Evolutionary conservation across 2,329 filamentous ascomycete species (phyloP).

Genomic region (Fusarium sublunatum): DNA sequence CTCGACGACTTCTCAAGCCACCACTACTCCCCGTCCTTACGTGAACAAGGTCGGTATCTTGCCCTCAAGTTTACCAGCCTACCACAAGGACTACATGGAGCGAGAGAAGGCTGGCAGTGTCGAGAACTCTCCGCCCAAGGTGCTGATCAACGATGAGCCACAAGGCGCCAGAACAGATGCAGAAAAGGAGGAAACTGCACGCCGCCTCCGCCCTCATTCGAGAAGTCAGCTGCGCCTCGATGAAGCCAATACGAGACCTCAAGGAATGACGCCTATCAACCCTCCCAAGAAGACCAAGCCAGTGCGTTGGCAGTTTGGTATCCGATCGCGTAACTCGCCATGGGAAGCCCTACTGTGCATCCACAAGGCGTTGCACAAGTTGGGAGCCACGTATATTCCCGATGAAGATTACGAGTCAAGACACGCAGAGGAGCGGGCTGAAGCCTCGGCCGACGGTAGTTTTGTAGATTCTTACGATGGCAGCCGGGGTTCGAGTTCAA

Average conservation of each 20-base stretch:
- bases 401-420: constrained; percentile 68
- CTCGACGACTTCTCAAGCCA: constrained; percentile 63
- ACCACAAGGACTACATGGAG: constrained; percentile 91
- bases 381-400: constrained; percentile 88
- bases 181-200: constrained; percentile 83
- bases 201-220: constrained; percentile 86
- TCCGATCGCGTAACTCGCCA: constrained; percentile 91
- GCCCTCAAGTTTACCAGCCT: constrained; percentile 88
- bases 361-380: constrained; percentile 88
- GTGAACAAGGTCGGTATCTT: constrained; percentile 91
- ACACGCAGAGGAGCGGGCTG: constrained; percentile 56
- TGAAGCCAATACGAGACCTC: constrained; percentile 68
- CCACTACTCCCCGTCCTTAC: constrained; percentile 65
- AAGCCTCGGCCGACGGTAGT: constrained; percentile 53
- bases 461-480: constrained; percentile 55
- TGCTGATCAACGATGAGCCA: constrained; percentile 61
- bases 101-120: constrained; percentile 68
- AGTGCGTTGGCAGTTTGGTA: constrained; percentile 97
- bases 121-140: constrained; percentile 55
- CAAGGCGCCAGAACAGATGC: constrained; percentile 69
- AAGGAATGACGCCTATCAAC: constrained; percentile 71
- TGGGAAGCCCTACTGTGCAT: constrained; percentile 95
- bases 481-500: constrained; percentile 52
- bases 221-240: constrained; percentile 77
- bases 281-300: constrained; percentile 79